Conservation (phyloP, 192 early-diverging fungal genomes). For the Coemansia sp. region DNA sequence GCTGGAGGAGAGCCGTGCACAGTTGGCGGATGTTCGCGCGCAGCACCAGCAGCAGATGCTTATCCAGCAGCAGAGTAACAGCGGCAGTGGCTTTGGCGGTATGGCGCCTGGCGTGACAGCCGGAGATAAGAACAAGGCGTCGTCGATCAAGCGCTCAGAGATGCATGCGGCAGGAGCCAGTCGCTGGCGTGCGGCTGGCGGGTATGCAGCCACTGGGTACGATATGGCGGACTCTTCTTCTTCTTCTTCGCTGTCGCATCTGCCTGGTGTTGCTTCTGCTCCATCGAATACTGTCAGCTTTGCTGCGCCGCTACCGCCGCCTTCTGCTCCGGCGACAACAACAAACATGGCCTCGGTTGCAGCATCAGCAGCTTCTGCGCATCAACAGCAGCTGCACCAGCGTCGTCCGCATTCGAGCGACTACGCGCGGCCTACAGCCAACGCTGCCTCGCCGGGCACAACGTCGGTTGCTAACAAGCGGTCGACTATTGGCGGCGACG, state of each 20-base stretch:
- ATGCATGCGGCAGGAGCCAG: constrained; percentile 12
- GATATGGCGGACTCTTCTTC: constrained; percentile 28
- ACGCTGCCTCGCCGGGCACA: background rate
- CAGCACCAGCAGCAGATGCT: constrained; percentile 46
- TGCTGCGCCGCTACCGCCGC: background rate
- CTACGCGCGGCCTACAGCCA: constrained; percentile 10
- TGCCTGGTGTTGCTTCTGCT: background rate
- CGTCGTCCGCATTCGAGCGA: constrained; percentile 40
- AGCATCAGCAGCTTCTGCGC: background rate
- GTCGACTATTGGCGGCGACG: constrained; percentile 36
- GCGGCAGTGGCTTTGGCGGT: background rate
- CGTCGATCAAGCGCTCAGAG: constrained; percentile 30
- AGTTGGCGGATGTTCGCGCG: constrained; percentile 41
- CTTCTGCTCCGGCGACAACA: constrained; percentile 1
- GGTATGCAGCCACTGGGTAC: constrained; percentile 40
- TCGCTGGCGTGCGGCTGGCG: constrained; percentile 40
- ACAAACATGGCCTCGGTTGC: background rate
- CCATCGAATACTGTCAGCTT: background rate
- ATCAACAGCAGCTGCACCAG: constrained; percentile 18
- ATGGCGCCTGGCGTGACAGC: background rate
- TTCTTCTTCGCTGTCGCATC: too few relatives aligned
- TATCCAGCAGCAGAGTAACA: constrained; percentile 24
- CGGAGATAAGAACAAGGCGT: constrained; percentile 3
- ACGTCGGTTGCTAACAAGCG: constrained; percentile 23
- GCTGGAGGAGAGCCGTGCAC: constrained; percentile 23